Base-by-base conservation (phyloP, 2,329 filamentous ascomycete species). In the Ascochyta viciae-villosae region DNA sequence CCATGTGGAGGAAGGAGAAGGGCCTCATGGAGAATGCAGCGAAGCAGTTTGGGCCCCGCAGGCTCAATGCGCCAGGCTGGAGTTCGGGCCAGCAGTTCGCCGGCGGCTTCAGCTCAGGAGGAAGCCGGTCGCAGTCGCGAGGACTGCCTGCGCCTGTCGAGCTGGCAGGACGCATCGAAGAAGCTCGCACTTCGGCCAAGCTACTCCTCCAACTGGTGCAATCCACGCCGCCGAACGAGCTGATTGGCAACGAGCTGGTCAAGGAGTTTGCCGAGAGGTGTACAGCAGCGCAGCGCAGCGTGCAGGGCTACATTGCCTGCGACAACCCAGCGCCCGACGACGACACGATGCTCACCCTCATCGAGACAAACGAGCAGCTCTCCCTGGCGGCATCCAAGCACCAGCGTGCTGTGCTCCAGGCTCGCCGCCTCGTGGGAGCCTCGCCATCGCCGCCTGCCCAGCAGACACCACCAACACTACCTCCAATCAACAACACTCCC, bases 351-450 rank as follows among this genome's bases (percentile, higher is more conserved):
- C 87, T 95, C 72, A 93, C 87, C 13, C 80, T 99, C 59, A 96
- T 99, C 69, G 92, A 97, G 75, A 95, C 92, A 13, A 96, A 96
- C 73, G 95, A 98, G 76, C 90, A 94, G 72, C 82, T 99, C 27
- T 90, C 91, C 58, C 86, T 90, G 40, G 89, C 93, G 0, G 82
- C 94, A 37, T 95, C 87, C 61, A 88, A 92, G 71, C 91, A 97
- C 74, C 91, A 96, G 75, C 87, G 92, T 50, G 89, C 92, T 9
- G 80, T 96, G 37, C 78, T 88, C 6, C 78, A 83, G 58, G 86
- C 85, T 8, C 79, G 86, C 41, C 81, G 82, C 45, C 68, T 74
- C 3, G 62, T 74, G 16, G 76, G 76, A 12, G 55, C 49, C 15
- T 57, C 65, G 22, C 67, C 63, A 40, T 64, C 68, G 10, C 64